Percentiles rank a stretch among this genome's conserved stretches.
These are phyloP conservation scores for Clavispora santaluciae DNA, from an alignment of 805 yeast species.

Conservation along the genomic window DNA sequence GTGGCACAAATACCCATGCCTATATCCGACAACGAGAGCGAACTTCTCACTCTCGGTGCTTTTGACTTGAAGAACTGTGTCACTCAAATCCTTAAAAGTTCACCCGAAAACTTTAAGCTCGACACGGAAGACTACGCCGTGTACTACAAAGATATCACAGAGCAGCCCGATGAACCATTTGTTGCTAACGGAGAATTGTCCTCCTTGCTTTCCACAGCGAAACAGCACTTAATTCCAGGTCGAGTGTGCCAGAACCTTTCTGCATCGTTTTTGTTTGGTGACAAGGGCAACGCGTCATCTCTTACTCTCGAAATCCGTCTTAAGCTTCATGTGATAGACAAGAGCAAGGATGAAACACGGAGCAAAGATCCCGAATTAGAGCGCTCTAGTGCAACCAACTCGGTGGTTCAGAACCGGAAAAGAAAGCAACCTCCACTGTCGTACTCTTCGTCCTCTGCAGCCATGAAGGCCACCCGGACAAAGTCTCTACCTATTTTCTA, in stretches of 20 bases:
- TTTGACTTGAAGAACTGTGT: conserved; percentile 36
- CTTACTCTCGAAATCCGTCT: conserved; percentile 56
- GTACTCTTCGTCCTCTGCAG: conserved; percentile 12
- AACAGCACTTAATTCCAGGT: conserved; percentile 37
- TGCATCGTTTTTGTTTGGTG: conserved; percentile 35
- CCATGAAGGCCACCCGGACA: conserved; percentile 40
- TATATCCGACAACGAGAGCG: conserved; percentile 18
- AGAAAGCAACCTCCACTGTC: background rate
- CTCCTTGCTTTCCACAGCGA: conserved; percentile 21
- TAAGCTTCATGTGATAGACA: conserved; percentile 41
- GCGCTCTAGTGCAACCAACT: background rate
- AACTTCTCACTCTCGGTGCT: conserved; percentile 37
- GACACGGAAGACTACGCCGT: conserved; percentile 40
- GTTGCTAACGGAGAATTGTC: conserved; percentile 40
- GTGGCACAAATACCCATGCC: conserved; percentile 32
- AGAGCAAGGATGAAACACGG: conserved; percentile 1
- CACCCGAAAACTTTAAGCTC: conserved; percentile 41
- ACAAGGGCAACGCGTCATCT: conserved; percentile 30
- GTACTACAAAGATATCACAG: conserved; percentile 42
- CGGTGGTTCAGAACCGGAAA: conserved; percentile 3
- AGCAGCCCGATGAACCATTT: conserved; percentile 46
- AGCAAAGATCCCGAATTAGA: conserved; percentile 1
- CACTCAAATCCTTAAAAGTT: conserved; percentile 32
- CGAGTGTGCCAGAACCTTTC: conserved; percentile 57
- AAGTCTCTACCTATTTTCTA: conserved; percentile 39